Evolutionary conservation across 1,284 basidiomycete species (phyloP).

Genomic region (Malassezia furfur): DNA sequence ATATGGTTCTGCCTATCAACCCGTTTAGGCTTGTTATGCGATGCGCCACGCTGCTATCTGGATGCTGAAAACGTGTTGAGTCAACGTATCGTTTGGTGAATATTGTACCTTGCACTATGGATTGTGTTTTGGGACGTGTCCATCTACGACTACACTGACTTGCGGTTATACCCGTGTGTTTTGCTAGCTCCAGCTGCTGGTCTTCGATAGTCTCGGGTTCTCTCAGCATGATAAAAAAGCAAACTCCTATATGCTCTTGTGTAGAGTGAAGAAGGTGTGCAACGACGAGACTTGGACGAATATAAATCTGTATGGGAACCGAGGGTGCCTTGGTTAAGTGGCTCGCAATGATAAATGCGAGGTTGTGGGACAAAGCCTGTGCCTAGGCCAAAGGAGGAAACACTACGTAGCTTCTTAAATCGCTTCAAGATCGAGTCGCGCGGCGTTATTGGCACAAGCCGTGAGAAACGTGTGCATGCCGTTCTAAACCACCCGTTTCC

Average conservation of each 20-base stretch:
- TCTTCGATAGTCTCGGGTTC: constrained; percentile 10
- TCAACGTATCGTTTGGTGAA: neutral
- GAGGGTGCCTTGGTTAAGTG: too few species aligned
- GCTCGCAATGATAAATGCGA: too few species aligned
- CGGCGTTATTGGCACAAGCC: too few species aligned
- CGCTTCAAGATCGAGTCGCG: too few species aligned
- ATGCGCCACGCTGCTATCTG: neutral
- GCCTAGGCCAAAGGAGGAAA: too few species aligned
- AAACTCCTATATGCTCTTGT: neutral
- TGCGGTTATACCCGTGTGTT: constrained; percentile 14
- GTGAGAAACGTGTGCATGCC: too few species aligned
- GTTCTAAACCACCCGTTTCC: too few species aligned
- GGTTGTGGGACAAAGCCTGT: too few species aligned
- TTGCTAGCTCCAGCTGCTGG: neutral
- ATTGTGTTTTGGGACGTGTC: neutral
- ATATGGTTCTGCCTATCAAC: neutral
- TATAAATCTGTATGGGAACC: too few species aligned
- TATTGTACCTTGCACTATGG: neutral
- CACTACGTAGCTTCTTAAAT: too few species aligned
- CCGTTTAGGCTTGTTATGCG: neutral
- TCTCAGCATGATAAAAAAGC: constrained; percentile 16
- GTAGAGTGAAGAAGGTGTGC: neutral
- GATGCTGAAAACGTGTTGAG: neutral
- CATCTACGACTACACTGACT: neutral
- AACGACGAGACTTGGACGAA: too few species aligned